Percentiles rank a stretch among this genome's conserved stretches.
Conservation (phyloP, 2,329 filamentous ascomycete genomes). For the Hypoxylon sp. region DNA sequence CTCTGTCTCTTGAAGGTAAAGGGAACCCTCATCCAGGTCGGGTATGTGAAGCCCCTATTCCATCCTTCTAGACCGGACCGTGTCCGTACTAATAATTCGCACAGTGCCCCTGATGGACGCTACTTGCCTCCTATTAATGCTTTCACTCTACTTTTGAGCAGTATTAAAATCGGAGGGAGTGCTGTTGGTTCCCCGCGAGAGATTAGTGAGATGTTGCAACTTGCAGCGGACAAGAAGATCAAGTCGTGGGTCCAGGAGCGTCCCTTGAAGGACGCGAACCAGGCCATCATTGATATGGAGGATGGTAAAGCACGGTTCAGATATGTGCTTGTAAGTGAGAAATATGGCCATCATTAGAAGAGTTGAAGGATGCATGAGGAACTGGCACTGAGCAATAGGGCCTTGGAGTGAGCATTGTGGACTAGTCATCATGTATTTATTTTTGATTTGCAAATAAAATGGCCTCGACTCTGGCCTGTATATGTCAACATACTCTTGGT, state of each 20-base stretch:
- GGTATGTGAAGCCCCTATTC: constrained; percentile 49
- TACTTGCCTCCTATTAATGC: constrained; percentile 61
- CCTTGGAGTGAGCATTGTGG: no score
- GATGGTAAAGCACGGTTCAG: constrained; percentile 65
- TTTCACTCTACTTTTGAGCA: constrained; percentile 68
- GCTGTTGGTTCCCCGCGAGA: constrained; percentile 65
- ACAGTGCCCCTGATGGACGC: constrained; percentile 67
- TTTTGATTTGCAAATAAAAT: neutral
- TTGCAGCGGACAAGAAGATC: constrained; percentile 69
- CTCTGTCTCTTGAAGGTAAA: constrained; percentile 69
- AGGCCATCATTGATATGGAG: constrained; percentile 68
- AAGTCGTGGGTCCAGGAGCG: constrained; percentile 68
- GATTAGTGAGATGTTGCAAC: constrained; percentile 70
- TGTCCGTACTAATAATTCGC: constrained; percentile 12
- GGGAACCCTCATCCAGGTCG: constrained; percentile 70
- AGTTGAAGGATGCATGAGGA: constrained; percentile 6
- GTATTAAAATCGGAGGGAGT: constrained; percentile 62
- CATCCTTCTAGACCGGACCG: neutral
- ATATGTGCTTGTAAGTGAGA: constrained; percentile 61
- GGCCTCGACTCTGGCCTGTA: neutral
- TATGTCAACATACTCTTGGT: neutral
- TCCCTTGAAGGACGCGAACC: constrained; percentile 69
- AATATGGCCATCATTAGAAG: constrained; percentile 47
- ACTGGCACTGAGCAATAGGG: neutral
- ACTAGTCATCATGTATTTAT: neutral